Evolutionary conservation across 2,329 filamentous ascomycete genomes (phyloP), one percentile per base, ranked within the genome.

Genomic region (Alternaria consortialis): DNA sequence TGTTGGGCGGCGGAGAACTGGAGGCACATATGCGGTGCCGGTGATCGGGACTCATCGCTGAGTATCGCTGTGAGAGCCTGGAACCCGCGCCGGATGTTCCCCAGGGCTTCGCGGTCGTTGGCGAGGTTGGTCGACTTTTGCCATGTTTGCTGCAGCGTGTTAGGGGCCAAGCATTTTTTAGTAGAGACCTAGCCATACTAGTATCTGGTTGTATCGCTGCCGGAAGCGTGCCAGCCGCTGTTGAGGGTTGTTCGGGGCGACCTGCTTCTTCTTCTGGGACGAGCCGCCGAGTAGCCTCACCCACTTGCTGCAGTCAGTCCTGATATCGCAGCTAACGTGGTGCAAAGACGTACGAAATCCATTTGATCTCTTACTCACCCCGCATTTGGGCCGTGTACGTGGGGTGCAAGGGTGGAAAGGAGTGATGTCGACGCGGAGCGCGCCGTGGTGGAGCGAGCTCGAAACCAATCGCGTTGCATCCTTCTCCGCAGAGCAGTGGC

Each of bases 1-100:
- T 97, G 92, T 69, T 94, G 92, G 55, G 89, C 87, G 36, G 93
- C 89, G 61, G 92, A 91, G 80, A 94, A 97, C 71, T 90, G 86
- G 37, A 98, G 91, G 81, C 95, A 99, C 4, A 94, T 91, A 79
- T 98, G 94, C 7, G 94, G 94, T 27, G 93, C 86, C 5, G 94
- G 93, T 43, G 93, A 89, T 67, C 93, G 91, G 62, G 91, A 92
- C 81, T 98, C 94, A 81, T 97, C 93, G 80, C 88, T 90, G 66
- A 98, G 89, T 71, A 97, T 90, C 68, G 83, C 81, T 60, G 85
- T 86, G 27, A 90, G 78, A 50, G 84, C 83, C 62, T 86, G 83
- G 63, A 90, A 82, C 63, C 81, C 84, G 60, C 79, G 79, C 57
- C 84, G 82, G 58, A 87, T 85, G 75, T 76, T 78, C 15, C 78